Conservation (phyloP, 2,329 filamentous ascomycete species). For the Onygena corvina region DNA sequence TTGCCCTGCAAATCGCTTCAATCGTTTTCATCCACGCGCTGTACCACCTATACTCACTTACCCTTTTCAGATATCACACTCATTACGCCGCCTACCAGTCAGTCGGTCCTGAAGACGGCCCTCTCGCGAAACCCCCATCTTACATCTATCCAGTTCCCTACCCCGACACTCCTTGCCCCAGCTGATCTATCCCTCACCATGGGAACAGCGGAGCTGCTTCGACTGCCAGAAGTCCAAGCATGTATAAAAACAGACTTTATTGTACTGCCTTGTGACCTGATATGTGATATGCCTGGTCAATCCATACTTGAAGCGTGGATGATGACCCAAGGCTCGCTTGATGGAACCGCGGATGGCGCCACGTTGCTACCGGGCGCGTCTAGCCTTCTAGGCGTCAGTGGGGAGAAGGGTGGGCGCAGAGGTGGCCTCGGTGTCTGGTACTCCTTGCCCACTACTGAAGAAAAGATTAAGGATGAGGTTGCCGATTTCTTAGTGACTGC, state of each 20-base stretch:
- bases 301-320: conserved; percentile 84
- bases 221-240: conserved; percentile 68
- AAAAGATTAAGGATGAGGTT: conserved; percentile 75
- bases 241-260: conserved; percentile 76
- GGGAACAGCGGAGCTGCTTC: conserved; percentile 77
- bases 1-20: background rate
- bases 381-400: conserved; percentile 40
- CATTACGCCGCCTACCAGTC: conserved; percentile 36
- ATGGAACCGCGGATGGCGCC: conserved; percentile 45
- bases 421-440: conserved; percentile 88
- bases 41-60: conserved; percentile 9
- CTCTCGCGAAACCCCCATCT: conserved; percentile 40
- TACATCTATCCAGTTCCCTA: conserved; percentile 38
- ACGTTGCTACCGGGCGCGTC: conserved; percentile 24
- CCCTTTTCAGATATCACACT: conserved; percentile 34
- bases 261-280: conserved; percentile 80
- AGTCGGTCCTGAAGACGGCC: conserved; percentile 35
- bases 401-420: conserved; percentile 49
- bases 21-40: background rate
- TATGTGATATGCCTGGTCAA: conserved; percentile 78
- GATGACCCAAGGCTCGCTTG: conserved; percentile 61
- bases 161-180: conserved; percentile 62
- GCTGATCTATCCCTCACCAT: conserved; percentile 66
- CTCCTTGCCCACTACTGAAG: conserved; percentile 55
- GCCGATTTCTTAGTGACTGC: conserved; percentile 81